These are phyloP conservation scores for Nemania abortiva DNA, from an alignment of 2,329 filamentous ascomycete genomes.

Conservation along the genomic window DNA sequence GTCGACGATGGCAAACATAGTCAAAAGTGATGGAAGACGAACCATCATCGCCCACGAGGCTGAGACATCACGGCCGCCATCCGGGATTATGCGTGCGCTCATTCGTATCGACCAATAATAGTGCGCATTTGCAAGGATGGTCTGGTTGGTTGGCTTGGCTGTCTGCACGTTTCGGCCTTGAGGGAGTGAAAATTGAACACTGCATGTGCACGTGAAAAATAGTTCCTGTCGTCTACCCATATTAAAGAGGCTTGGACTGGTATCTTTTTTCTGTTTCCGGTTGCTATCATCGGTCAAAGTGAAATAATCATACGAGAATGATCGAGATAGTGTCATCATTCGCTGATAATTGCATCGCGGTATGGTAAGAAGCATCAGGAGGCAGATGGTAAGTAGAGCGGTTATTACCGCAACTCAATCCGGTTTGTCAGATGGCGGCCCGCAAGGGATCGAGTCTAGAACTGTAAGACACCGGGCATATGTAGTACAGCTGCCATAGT, in stretches of 20 bases:
- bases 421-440: background rate
- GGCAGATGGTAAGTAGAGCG: background rate
- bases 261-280: conserved; percentile 15
- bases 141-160: background rate
- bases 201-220: conserved; percentile 23
- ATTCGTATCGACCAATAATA: background rate
- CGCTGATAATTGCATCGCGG: conserved; percentile 5
- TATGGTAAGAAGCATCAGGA: background rate
- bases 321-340: background rate
- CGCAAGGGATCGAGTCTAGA: background rate
- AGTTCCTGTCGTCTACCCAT: background rate
- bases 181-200: conserved; percentile 30
- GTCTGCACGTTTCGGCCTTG: conserved; percentile 38
- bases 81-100: conserved; percentile 1
- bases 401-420: conserved; percentile 14
- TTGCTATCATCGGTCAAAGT: background rate
- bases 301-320: conserved; percentile 4
- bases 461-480: background rate
- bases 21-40: background rate
- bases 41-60: background rate
- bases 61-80: background rate
- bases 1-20: background rate
- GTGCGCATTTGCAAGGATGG: background rate
- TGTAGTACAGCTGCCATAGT: background rate
- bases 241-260: conserved; percentile 5